Conservation (phyloP, 129 eudicot genomes). For the Kitagawia praeruptora region DNA sequence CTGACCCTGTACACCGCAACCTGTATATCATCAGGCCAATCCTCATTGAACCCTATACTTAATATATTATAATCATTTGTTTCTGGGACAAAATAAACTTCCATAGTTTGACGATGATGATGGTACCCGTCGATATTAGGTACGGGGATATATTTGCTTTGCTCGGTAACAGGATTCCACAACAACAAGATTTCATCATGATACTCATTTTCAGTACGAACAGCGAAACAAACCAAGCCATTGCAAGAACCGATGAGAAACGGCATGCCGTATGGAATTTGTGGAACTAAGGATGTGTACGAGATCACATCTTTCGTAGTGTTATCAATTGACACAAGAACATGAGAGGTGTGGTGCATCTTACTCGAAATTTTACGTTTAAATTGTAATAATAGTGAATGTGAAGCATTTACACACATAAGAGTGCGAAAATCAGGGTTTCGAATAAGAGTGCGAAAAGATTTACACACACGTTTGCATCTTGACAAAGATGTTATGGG, state of each 20-base stretch:
- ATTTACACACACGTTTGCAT: background rate
- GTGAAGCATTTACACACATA: background rate
- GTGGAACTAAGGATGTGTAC: background rate
- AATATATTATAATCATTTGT: background rate
- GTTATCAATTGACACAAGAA: background rate
- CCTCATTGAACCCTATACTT: background rate
- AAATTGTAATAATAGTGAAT: background rate
- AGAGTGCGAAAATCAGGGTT: background rate
- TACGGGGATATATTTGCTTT: too few relatives aligned
- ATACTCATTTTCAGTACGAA: too few relatives aligned
- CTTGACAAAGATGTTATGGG: background rate
- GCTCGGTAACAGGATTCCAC: too few relatives aligned
- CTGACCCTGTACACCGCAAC: background rate
- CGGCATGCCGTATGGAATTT: background rate
- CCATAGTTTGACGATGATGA: background rate
- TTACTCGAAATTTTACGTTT: background rate
- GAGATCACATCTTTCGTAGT: background rate
- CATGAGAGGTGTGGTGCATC: background rate
- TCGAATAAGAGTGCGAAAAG: background rate
- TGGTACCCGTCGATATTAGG: too few relatives aligned
- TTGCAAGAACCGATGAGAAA: background rate
- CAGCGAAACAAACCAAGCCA: too few relatives aligned
- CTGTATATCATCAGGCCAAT: background rate
- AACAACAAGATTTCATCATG: too few relatives aligned
- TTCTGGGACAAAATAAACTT: background rate